These are phyloP conservation scores for Pterocarpus santalinus DNA, from an alignment of 306 rosid genomes.

Conservation along the genomic window DNA sequence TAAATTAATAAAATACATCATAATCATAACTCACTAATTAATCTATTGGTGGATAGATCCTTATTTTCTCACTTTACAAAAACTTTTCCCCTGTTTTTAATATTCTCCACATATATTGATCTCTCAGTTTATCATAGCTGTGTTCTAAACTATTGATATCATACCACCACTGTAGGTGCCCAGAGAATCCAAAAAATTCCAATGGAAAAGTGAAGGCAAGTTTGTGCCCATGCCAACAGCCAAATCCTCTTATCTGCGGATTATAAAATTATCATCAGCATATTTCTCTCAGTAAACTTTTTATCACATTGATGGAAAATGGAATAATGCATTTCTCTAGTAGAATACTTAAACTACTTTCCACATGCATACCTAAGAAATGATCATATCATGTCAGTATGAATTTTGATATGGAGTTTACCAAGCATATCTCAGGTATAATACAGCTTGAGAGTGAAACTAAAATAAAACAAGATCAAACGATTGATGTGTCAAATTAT, in stretches of 20 bases:
- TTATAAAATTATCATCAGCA: slow-evolving; percentile 46
- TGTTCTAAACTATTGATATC: slow-evolving; percentile 40
- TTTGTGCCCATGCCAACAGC: slow-evolving; percentile 92
- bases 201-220: slow-evolving; percentile 86
- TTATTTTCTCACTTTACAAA: neutral
- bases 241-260: slow-evolving; percentile 94
- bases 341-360: neutral
- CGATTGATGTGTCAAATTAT: neutral
- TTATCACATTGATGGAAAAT: slow-evolving; percentile 29
- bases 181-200: slow-evolving; percentile 89
- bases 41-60: neutral
- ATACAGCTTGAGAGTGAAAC: slow-evolving; percentile 41
- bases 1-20: neutral
- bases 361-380: neutral
- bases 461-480: slow-evolving; percentile 28
- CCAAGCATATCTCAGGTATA: slow-evolving; percentile 32
- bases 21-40: neutral
- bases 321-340: slow-evolving; percentile 6
- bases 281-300: slow-evolving; percentile 33
- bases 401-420: slow-evolving; percentile 29
- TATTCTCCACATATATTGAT: slow-evolving; percentile 12
- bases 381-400: slow-evolving; percentile 19
- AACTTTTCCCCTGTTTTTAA: slow-evolving; percentile 1
- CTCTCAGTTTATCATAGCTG: slow-evolving; percentile 24
- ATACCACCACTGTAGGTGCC: slow-evolving; percentile 99